Percentiles rank a stretch among this genome's conserved stretches.
These are phyloP conservation scores for Naganishia vishniacii DNA, from an alignment of 768 basidiomycete species.

Conservation along the genomic window DNA sequence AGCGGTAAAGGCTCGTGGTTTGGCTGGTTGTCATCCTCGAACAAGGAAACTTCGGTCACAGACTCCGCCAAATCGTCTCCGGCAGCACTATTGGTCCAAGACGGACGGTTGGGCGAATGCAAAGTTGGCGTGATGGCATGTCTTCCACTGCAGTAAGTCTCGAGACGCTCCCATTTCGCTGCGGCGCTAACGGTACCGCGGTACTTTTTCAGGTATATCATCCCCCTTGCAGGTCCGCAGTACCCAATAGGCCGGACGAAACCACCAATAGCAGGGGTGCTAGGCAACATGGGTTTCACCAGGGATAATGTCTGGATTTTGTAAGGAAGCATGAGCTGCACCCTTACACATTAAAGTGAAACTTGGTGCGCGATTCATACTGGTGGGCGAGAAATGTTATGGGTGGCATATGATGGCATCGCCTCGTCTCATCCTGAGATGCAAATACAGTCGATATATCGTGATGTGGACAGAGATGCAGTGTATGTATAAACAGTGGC, in stretches of 20 bases:
- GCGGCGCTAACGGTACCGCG: too few relatives aligned
- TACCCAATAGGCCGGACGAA: conserved; percentile 6
- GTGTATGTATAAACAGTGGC: too few relatives aligned
- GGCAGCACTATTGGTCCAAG: background rate
- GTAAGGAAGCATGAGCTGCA: background rate
- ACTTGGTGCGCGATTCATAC: too few relatives aligned
- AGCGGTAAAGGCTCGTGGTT: conserved; percentile 3
- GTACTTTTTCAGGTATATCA: background rate
- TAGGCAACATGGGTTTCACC: conserved; percentile 18
- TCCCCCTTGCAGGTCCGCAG: conserved; percentile 6
- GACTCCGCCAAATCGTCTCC: background rate
- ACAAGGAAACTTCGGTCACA: background rate
- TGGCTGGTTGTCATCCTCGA: conserved; percentile 1
- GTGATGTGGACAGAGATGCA: too few relatives aligned
- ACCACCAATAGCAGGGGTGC: conserved; percentile 21
- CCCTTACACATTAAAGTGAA: too few relatives aligned
- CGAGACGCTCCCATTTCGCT: background rate
- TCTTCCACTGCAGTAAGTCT: conserved; percentile 21
- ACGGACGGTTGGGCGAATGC: background rate
- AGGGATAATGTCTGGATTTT: conserved; percentile 24
- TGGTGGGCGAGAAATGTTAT: too few relatives aligned
- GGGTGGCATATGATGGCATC: too few relatives aligned
- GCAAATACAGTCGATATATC: too few relatives aligned
- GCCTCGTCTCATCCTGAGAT: too few relatives aligned
- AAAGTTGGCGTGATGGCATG: conserved; percentile 19